These are phyloP conservation scores for Penicillium angulare DNA, from an alignment of 495 filamentous ascomycete species.

Conservation along the genomic window DNA sequence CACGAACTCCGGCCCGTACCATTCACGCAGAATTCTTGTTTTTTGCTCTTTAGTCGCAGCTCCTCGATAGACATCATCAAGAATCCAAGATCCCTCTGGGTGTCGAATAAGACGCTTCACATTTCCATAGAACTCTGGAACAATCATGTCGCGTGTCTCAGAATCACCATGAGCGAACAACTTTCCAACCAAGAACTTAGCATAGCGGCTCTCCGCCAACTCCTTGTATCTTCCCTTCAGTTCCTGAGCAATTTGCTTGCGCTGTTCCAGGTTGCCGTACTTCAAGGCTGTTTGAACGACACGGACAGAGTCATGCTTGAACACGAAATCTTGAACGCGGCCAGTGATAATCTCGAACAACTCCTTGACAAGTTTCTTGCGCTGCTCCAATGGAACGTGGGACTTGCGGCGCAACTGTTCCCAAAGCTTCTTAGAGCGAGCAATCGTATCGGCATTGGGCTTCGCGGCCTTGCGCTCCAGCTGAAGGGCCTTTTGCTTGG, in stretches of 20 bases:
- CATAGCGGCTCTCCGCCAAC: constrained; percentile 90
- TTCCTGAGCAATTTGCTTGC: constrained; percentile 82
- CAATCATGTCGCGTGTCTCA: constrained; percentile 80
- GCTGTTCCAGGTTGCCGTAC: constrained; percentile 81
- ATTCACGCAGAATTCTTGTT: constrained; percentile 80
- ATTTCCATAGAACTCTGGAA: constrained; percentile 92
- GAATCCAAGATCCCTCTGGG: constrained; percentile 91
- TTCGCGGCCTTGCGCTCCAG: constrained; percentile 90
- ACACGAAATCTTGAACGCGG: constrained; percentile 87
- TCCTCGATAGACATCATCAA: constrained; percentile 91
- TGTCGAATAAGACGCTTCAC: constrained; percentile 92
- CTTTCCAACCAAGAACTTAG: constrained; percentile 95
- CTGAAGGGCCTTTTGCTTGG: constrained; percentile 84
- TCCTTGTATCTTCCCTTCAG: constrained; percentile 80
- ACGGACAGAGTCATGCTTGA: constrained; percentile 96
- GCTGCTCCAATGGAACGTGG: constrained; percentile 79
- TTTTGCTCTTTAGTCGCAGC: constrained; percentile 83
- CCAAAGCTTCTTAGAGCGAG: constrained; percentile 95
- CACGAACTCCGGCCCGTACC: constrained; percentile 94
- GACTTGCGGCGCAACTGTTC: constrained; percentile 89
- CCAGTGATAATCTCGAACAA: constrained; percentile 88
- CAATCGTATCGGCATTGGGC: constrained; percentile 84
- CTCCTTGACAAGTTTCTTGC: constrained; percentile 82
- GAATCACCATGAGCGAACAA: constrained; percentile 84
- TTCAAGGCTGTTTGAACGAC: constrained; percentile 96